Evolutionary conservation across 371 early-diverging fungal species (phyloP), one percentile per base, ranked within the genome.

Genomic region (Capillidium heterosporum): DNA sequence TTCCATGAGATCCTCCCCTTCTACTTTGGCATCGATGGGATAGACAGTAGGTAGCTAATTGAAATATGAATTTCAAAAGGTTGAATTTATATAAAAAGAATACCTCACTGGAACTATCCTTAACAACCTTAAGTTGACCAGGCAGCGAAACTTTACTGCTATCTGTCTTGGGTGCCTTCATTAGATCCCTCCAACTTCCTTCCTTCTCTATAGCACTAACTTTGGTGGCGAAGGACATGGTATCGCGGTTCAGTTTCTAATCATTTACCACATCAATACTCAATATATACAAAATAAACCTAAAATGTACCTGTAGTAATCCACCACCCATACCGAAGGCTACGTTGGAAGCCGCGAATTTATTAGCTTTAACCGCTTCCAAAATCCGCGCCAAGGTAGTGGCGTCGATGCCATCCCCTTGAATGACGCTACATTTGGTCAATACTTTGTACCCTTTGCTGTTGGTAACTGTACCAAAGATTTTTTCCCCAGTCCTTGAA

Each of bases 281-380:
- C 17, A 15, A 29, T 50, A 11, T 23, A 27, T 40, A 40, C 8
- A 50, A 15, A 13, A 50, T 26, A 32, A 26, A 26, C 15, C 13
- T 15, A 17, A 21, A 26, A 50, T 29, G 21, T 50, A 50, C 50
- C 47, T 65, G 71, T 47, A 85, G 61, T 46, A 86, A 64, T 1
- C 81, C 87, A 43, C 79, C 85, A 23, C 90, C 90, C 90, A 89
- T 89, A 19, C 90, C 90, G 57, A 84, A 85, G 0, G 80, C 82
- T 21, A 84, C 77, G 61, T 76, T 78, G 48, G 78, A 73, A 23
- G 82, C 81, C 7, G 84, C 62, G 61, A 65, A 89, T 11, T 80
- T 80, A 0, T 65, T 77, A 1, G 60, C 62, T 39, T 64, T 42
- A 21, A 79, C 73, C 0, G 77, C 80, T 0, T 60, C 64, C 39